Evolutionary conservation across 768 basidiomycete species (phyloP), one percentile per base, ranked within the genome.

Genomic region (Suillus lakei): DNA sequence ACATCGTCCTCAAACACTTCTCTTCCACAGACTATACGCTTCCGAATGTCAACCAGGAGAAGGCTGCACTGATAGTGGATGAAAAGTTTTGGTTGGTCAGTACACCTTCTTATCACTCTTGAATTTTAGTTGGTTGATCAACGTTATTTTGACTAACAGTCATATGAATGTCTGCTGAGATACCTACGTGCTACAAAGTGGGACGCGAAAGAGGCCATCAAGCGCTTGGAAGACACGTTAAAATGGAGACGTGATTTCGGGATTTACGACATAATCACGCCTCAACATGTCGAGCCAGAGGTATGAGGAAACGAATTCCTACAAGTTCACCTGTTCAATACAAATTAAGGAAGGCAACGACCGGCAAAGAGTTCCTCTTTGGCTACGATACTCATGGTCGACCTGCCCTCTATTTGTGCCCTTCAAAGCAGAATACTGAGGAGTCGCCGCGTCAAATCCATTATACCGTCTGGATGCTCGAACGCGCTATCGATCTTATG

Each of bases 181-280:
- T 95, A 89, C 74, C 77, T 93, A 43, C 88, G 93, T 50, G 94
- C 94, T 3, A 82, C 86, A 0, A 95, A 94, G 68, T 93, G 92
- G 89, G 84, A 86, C 63, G 75, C 79, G 8, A 72, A 80, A n/a
- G 77, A 74, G 32, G 85, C 87, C 4, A 89, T 93, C 62, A 80
- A 83, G 43, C 83, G 93, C 16, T 75, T 94, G 3, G 91, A 95
- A 72, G 83, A 75, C 26, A 93, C 94, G 1, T 80, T 92, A 38
- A 85, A 82, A 66, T 96, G 95, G 95, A 80, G 94, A 59, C 83
- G 93, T 39, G 91, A 93, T 62, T 95, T 84, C 73, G 91, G 91
- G 15, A 68, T 95, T 21, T 88, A 92, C 68, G 86, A 90, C 68
- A 63, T 76, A 34, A 74, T 93, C 72, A 87, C 84, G 1, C 76